Evolutionary conservation across 140 eudicot species (phyloP), one percentile per base, ranked within the genome.

Genomic region (Erigeron philadelphicus): DNA sequence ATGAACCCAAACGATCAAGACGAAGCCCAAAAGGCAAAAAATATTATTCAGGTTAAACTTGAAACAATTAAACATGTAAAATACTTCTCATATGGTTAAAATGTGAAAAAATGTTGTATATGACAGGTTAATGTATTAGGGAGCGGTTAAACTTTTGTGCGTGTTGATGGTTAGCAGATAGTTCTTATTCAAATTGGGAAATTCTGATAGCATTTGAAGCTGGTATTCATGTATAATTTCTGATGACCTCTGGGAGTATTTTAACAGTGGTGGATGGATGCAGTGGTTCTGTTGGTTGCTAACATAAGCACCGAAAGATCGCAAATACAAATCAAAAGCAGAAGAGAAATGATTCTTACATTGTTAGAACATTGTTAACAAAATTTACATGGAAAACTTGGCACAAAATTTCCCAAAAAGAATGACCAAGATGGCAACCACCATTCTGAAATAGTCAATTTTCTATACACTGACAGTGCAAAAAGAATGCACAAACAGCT

Each of bases 331-430:
- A 50, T 50, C 56, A 50, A 50, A 50, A 44, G 18, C 5, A 48
- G 18, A 21, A 23, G 61, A 45, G 9, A 68, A 70, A 72, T 11
- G 62, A 77, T 72, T 50, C 63, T 71, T 70, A 78, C 72, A 69
- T n/a, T 61, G 78, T 81, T 64, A 81, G 80, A 47, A 56, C 68
- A 38, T 38, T 18, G 68, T 63, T 64, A 16, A 13, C 75, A 78
- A 71, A 77, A 72, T 58, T 75, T 77, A 77, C 85, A 77, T 41
- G 85, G 83, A 77, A 81, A 84, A 71, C 68, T 75, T 70, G 68
- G 61, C 69, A 61, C 67, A 65, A 50, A 66, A 76, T 56, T 64
- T 66, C 57, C 79, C 67, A 76, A 19, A 45, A 69, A 73, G 53
- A 72, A 70, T 83, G 72, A 57, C 66, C 44, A 67, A 71, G 60